phyloP scores from a whole-genome alignment of 495 filamentous ascomycete species.

The Parachaetomium inaequale region DNA sequence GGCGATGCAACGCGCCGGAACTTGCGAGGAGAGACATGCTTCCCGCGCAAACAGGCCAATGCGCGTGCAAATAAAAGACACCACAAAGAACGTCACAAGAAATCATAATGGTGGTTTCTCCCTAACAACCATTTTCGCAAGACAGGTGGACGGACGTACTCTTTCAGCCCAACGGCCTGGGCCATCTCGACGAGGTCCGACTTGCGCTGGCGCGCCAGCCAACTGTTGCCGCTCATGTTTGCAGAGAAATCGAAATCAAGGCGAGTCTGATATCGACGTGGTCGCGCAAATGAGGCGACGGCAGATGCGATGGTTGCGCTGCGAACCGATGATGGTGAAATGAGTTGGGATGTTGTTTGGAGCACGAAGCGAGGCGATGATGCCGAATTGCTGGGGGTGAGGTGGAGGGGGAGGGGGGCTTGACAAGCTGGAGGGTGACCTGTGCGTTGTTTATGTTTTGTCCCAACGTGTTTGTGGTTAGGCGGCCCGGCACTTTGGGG shows the following conservation, averaged over 20 bases:
- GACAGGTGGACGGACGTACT: conserved; percentile 50
- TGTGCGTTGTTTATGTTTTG: conserved; percentile 20
- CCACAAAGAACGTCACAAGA: neutral
- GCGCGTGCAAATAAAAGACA: neutral
- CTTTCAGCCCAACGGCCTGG: conserved; percentile 64
- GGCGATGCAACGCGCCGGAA: conserved; percentile 12
- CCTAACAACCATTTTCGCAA: neutral
- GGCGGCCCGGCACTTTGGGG: neutral
- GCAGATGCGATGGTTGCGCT: conserved; percentile 19
- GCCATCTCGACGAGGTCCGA: conserved; percentile 73
- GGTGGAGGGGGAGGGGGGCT: conserved; percentile 11
- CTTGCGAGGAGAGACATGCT: neutral
- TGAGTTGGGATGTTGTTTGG: neutral
- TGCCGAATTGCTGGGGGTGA: conserved; percentile 9
- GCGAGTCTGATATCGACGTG: conserved; percentile 1
- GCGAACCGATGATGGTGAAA: neutral
- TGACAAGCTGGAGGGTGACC: neutral
- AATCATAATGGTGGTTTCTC: neutral
- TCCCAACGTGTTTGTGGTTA: conserved; percentile 8
- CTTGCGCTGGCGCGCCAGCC: conserved; percentile 82
- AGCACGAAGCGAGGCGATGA: neutral
- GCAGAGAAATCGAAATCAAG: neutral
- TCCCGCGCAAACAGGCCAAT: conserved; percentile 7
- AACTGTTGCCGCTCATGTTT: conserved; percentile 53
- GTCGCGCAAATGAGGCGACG: conserved; percentile 37